Base-by-base conservation (phyloP, 768 basidiomycete species). In the Strobilomyces dryophilus region DNA sequence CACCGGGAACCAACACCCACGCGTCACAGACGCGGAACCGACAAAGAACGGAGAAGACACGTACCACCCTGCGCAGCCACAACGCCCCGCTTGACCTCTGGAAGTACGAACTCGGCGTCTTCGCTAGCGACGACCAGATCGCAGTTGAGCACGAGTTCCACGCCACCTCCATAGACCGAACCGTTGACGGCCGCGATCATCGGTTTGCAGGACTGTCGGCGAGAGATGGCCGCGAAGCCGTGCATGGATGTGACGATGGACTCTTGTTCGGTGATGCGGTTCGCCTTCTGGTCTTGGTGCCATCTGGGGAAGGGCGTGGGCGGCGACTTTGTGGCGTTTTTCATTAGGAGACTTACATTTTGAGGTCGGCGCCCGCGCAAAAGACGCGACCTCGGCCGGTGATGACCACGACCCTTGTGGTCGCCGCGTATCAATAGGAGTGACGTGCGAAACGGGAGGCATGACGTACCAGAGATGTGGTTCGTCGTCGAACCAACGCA, bases 161-260 rank as follows among this genome's bases (percentile, higher is more conserved):
- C 72, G 8, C 83, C 86, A 2, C 86, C 86, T 32, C 84, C 84
- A 44, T 80, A 81, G 0, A 84, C 81, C 29, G 83, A 78, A n/a
- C 89, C 89, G 53, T 83, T 80, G 1, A 90, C 89, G 4, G 90
- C 89, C 12, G 89, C 90, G 44, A 92, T 85, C 47, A 90, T 80
- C 7, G 88, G 88, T 63, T 92, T 92, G 55, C 68, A 74, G 1
- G 80, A 80, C 34, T 74, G 76, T 4, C 90, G 78, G 24, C 86
- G 79, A 2, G 89, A 91, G 36, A 92, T 71, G 34, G 85, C 80
- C 1, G 79, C 90, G 66, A 92, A 91, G 6, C 89, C 88, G 55
- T 85, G 69, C 1, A 71, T 51, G 24, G 77, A 73, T 2, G 66
- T 54, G 0, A 71, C 67, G 11, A 76, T 48, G 21, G 58, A 48